phyloP scores from a whole-genome alignment of 2,329 filamentous ascomycete genomes.

The Diaporthe sp. region DNA sequence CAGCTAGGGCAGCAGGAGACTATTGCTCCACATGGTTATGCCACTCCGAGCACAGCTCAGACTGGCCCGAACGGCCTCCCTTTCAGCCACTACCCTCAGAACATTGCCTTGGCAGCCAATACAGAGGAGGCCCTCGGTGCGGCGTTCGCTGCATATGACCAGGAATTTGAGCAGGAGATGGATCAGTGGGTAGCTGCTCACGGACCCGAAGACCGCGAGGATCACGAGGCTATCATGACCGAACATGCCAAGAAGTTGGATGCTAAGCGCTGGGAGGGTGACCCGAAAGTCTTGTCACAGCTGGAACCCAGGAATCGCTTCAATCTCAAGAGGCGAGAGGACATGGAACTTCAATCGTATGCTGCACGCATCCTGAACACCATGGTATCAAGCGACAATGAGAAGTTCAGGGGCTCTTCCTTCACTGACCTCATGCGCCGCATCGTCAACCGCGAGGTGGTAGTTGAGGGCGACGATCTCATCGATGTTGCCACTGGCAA shows the following conservation, averaged over 20 bases:
- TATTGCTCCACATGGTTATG: slow-evolving; percentile 1
- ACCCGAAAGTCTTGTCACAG: slow-evolving; percentile 45
- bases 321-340: slow-evolving; percentile 56
- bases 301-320: slow-evolving; percentile 51
- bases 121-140: slow-evolving; percentile 47
- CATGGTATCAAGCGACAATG: slow-evolving; percentile 76
- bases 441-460: slow-evolving; percentile 79
- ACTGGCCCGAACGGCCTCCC: background rate
- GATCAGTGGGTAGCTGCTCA: slow-evolving; percentile 51
- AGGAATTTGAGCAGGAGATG: slow-evolving; percentile 48
- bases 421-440: slow-evolving; percentile 84
- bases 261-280: slow-evolving; percentile 44
- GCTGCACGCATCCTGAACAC: slow-evolving; percentile 79
- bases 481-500: slow-evolving; percentile 55
- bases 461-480: slow-evolving; percentile 78
- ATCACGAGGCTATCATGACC: slow-evolving; percentile 43
- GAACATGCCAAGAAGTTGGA: slow-evolving; percentile 39
- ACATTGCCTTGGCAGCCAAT: slow-evolving; percentile 40
- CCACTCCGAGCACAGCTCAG: background rate
- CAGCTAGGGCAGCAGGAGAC: background rate
- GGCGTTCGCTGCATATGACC: slow-evolving; percentile 49
- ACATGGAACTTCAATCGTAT: slow-evolving; percentile 79
- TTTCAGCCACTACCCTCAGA: slow-evolving; percentile 39
- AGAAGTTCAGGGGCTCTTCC: slow-evolving; percentile 84
- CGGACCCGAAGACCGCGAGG: slow-evolving; percentile 46